phyloP scores from a whole-genome alignment of 1,139 yeast species.

The Protomyces inouyei region DNA sequence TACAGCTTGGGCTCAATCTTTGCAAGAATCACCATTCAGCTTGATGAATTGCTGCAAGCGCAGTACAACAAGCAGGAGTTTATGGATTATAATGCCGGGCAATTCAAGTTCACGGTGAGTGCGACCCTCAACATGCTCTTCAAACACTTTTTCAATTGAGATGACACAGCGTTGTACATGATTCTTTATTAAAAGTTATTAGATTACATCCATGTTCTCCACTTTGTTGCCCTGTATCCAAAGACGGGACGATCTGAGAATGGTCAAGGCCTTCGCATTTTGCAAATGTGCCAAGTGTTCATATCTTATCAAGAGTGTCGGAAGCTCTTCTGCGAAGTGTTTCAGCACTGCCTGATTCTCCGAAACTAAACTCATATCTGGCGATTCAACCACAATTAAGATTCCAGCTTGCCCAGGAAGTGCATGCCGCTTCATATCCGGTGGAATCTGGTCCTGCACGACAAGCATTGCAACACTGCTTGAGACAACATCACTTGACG shows the following conservation, averaged over 20 bases:
- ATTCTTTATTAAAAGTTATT: background rate
- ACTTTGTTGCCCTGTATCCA: background rate
- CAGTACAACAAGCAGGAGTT: conserved; percentile 47
- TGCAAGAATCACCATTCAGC: conserved; percentile 50
- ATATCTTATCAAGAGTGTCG: background rate
- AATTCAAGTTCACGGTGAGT: conserved; percentile 7
- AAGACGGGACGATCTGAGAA: background rate
- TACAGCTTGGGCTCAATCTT: conserved; percentile 52
- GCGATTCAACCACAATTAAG: conserved; percentile 5
- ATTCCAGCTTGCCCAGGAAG: background rate
- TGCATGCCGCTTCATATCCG: background rate
- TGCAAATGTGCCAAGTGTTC: background rate
- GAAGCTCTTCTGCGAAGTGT: background rate
- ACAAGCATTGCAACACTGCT: conserved; percentile 1
- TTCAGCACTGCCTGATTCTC: too few relatives aligned
- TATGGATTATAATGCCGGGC: conserved; percentile 25
- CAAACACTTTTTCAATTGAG: conserved; percentile 18
- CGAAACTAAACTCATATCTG: background rate
- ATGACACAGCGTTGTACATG: background rate
- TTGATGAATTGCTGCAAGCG: conserved; percentile 63
- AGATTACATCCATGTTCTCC: background rate
- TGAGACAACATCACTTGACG: background rate
- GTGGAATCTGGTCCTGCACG: conserved; percentile 5
- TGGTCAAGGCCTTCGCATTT: background rate
- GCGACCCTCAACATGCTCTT: conserved; percentile 13